Evolutionary conservation across 148 eudicot species (phyloP), one percentile per base, ranked within the genome.

Genomic region (Persicaria maculosa): DNA sequence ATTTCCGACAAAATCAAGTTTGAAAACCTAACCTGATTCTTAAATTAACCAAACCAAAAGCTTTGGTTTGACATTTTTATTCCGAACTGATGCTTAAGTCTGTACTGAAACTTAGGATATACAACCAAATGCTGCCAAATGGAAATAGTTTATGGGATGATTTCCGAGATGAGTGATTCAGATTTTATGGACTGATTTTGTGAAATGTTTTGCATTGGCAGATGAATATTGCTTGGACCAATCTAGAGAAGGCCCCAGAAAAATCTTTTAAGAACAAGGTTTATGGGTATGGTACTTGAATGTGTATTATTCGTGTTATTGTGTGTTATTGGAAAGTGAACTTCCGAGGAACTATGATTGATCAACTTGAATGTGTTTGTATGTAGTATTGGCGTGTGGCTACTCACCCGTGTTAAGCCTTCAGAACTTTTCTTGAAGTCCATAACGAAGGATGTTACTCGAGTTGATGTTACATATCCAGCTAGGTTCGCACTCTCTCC

Each of bases 371-470:
- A 72, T 64, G 22, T 68, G 14, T 67, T 73, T 67, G 20, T 20
- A 50, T 77, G 77, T 79, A 95, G 99, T 40, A 82, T 96, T 76
- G 99, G 99, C 16, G 46, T 92, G 80, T 80, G 82, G 80, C 86
- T 96, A 80, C 85, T 96, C 78, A 79, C 97, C 74, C 92, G 93
- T 68, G 99, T 92, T 61, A 86, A 92, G 85, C 99, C 99, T 50
- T 85, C 97, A 4, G 99, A 96, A 82, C 85, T 89, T 25, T 92
- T 96, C 84, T 80, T 96, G 86, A 90, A 96, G 77, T 92, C 97
- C 64, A 90, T 96, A 44, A 77, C 94, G 2, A 96, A 96, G 86
- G 97, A 96, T 59, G 87, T 89, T 43, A 82, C 85, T 44, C 77
- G 78, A 47, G 82, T 90, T 74, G 97, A 96, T 74, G 79, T 96